Evolutionary conservation across 1,139 yeast species (phyloP).

Genomic region (Hansenula lynferdii): DNA sequence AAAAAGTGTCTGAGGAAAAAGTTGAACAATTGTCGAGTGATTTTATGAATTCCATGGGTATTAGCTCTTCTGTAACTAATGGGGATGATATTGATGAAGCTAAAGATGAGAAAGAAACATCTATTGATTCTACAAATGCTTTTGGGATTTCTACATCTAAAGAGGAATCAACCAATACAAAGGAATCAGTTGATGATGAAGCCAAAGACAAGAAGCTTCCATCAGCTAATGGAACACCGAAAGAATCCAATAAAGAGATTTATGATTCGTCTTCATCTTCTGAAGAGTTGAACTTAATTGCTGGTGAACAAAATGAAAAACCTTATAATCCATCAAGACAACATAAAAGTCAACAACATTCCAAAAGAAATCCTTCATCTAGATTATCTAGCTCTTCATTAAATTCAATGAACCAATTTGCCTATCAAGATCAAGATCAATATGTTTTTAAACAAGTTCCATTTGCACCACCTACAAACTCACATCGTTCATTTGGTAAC

Average conservation of each 20-base stretch:
- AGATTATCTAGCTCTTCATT: conserved; percentile 16
- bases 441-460: conserved; percentile 7
- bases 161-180: neutral
- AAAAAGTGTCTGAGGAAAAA: neutral
- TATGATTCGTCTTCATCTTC: neutral
- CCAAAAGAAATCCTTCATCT: conserved; percentile 6
- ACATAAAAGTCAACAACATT: neutral
- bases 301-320: neutral
- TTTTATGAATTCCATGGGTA: neutral
- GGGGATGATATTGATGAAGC: too few relatives aligned
- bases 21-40: conserved; percentile 1
- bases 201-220: neutral
- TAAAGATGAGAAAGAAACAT: conserved; percentile 1
- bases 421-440: conserved; percentile 5
- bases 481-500: neutral
- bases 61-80: neutral
- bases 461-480: conserved; percentile 6
- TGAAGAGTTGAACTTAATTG: neutral
- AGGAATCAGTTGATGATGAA: neutral
- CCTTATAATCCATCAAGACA: conserved; percentile 1
- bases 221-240: neutral
- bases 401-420: conserved; percentile 10
- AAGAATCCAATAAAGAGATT: neutral
- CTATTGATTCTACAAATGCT: neutral
- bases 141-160: conserved; percentile 17